Conservation (phyloP, 2,329 filamentous ascomycete genomes). For the Ophiocordyceps sinensis region DNA sequence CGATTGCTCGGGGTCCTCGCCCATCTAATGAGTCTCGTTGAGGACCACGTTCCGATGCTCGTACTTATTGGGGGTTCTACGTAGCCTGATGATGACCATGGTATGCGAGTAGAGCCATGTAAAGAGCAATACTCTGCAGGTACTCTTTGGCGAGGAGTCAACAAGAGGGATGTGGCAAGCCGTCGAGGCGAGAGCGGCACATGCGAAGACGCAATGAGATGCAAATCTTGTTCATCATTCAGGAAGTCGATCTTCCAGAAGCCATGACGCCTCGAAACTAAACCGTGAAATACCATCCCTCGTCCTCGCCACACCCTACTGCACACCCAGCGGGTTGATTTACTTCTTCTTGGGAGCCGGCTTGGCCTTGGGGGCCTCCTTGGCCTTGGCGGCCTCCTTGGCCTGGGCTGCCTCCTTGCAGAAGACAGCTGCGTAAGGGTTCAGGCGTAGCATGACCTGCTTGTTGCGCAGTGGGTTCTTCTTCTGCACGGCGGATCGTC, state of each 20-base stretch:
- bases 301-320: conserved; percentile 14
- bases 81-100: too few relatives aligned
- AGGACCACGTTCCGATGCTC: too few relatives aligned
- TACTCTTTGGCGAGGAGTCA: too few relatives aligned
- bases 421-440: conserved; percentile 92
- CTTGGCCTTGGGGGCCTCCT: conserved; percentile 36
- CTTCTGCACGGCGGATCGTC: conserved; percentile 89
- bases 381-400: conserved; percentile 28
- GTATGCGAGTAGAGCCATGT: too few relatives aligned
- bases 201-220: neutral
- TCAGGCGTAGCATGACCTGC: conserved; percentile 95
- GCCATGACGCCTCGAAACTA: conserved; percentile 22
- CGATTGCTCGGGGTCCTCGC: too few relatives aligned
- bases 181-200: neutral
- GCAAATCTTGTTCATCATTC: conserved; percentile 20
- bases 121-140: too few relatives aligned
- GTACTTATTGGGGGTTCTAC: too few relatives aligned
- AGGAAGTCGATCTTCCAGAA: conserved; percentile 20
- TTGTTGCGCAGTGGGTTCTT: conserved; percentile 99
- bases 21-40: too few relatives aligned
- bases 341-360: conserved; percentile 27
- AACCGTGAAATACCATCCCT: conserved; percentile 16
- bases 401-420: conserved; percentile 44
- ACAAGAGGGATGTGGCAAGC: too few relatives aligned
- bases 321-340: conserved; percentile 23